phyloP scores from a whole-genome alignment of 768 basidiomycete genomes.

The Suillus paluster region DNA sequence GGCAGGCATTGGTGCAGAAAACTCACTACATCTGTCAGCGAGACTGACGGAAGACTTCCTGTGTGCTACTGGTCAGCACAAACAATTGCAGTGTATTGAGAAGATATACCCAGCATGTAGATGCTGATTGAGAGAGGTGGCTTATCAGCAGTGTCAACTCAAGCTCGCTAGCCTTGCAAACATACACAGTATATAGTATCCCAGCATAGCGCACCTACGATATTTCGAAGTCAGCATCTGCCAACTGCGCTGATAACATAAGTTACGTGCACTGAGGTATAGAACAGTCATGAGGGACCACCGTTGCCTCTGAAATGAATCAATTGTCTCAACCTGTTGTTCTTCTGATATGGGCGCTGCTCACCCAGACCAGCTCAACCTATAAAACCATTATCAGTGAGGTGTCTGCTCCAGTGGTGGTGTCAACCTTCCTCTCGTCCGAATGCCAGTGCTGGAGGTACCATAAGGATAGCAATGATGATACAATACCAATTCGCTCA shows the following conservation, averaged over 20 bases:
- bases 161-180: background rate
- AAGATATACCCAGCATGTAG: background rate
- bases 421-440: background rate
- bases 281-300: background rate
- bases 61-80: background rate
- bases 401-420: background rate
- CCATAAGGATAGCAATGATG: background rate
- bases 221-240: background rate
- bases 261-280: background rate
- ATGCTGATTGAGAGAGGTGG: background rate
- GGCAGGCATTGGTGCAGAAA: background rate
- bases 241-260: too few relatives aligned
- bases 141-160: background rate
- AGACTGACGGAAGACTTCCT: conserved; percentile 5
- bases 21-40: background rate
- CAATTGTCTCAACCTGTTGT: background rate
- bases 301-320: background rate
- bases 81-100: background rate
- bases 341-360: background rate
- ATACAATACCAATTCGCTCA: background rate
- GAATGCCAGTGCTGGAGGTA: background rate
- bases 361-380: background rate
- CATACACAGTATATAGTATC: background rate
- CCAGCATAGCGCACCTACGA: conserved; percentile 1
- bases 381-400: background rate